Conservation (phyloP, 345 rosid species). For the Euphorbia peplus region DNA sequence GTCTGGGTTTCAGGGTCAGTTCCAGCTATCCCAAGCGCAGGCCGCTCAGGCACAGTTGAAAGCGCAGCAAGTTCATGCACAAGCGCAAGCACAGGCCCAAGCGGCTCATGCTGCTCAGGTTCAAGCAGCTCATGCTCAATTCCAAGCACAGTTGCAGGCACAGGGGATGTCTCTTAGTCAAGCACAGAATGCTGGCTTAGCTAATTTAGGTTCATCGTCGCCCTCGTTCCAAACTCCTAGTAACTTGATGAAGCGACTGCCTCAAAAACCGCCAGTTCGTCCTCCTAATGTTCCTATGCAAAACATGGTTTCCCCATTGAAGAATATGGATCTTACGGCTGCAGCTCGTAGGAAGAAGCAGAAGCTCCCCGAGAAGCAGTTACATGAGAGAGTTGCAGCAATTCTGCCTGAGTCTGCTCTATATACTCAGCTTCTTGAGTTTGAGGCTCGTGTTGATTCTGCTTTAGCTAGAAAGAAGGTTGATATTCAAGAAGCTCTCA, state of each 20-base stretch:
- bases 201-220: conserved; percentile 62
- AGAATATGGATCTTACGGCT: conserved; percentile 68
- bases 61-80: conserved; percentile 40
- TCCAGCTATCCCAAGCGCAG: conserved; percentile 69
- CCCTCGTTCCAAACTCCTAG: conserved; percentile 70
- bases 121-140: conserved; percentile 66
- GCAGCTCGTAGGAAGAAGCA: conserved; percentile 89
- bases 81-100: conserved; percentile 34
- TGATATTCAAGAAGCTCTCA: conserved; percentile 95
- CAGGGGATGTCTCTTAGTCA: conserved; percentile 60
- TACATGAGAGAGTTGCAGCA: conserved; percentile 88
- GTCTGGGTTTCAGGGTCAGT: conserved; percentile 59
- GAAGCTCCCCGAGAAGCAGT: conserved; percentile 88
- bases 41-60: conserved; percentile 53
- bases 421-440: conserved; percentile 96
- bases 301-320: conserved; percentile 62
- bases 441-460: conserved; percentile 88
- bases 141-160: conserved; percentile 80
- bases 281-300: conserved; percentile 69
- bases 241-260: conserved; percentile 51
- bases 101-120: conserved; percentile 48
- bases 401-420: conserved; percentile 94
- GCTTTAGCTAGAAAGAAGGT: conserved; percentile 85
- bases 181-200: conserved; percentile 49
- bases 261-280: conserved; percentile 69